Base-by-base conservation (phyloP, 345 rosid genomes). In the Salix suchowensis region DNA sequence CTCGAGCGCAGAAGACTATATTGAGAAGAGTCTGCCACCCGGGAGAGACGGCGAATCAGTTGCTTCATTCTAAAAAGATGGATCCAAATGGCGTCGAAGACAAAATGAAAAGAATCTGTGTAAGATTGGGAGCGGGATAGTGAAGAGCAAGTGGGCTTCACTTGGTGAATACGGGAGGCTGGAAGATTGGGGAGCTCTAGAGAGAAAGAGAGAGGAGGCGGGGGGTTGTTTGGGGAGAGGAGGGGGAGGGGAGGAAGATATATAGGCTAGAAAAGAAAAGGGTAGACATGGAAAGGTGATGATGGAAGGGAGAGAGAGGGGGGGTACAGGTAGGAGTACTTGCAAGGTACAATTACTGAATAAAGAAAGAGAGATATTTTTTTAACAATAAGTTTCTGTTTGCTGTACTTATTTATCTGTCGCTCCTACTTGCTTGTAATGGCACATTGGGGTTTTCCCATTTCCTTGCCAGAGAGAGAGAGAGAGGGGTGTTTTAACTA, bases 1-100 rank as follows among this genome's bases (percentile, higher is more conserved):
- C 88, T 90, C 40, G 94, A 85, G 0, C 89, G 85, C 77, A 96
- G 94, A 77, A 92, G 92, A 60, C 85, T 84, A 89, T 96, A 93
- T 55, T 91, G 87, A 1, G 91, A 87, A 26, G 96, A 95, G 70
- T 96, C 98, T 7, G 97, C 94, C 64, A 93, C 97, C 21, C 96
- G 90, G 1, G 97, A 90, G 75, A 96, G 87, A 30, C 97, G 97
- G 81, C 97, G 93, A 73, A 96, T 92, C 1, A 96, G 80, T 10
- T 88, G 91, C 92, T 96, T 96, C 99, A 96, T 95, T 54, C 64
- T 23, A 6, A 1, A 9, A n/a, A 55, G 62, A 55, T 55, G 10
- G 26, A n/a, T 21, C 1, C 11, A 4, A 21, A 9, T n/a, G 23
- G 62, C 62, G 62, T 8, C 23, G 26, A n/a, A 9, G 28, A 55